Evolutionary conservation across 371 early-diverging fungal genomes (phyloP).

Genomic region (Synchytrium microbalum): DNA sequence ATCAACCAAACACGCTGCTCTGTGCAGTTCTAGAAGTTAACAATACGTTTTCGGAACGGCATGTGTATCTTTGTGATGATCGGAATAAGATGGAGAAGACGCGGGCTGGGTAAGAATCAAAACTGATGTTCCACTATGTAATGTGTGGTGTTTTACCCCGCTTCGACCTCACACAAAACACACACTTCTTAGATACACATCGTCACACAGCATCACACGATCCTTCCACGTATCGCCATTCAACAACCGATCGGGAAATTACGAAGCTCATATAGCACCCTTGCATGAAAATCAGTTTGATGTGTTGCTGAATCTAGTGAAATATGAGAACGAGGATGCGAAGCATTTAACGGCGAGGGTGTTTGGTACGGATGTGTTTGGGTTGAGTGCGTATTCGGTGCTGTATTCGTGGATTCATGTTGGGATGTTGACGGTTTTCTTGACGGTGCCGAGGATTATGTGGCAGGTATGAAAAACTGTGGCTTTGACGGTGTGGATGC

Average conservation of each 20-base stretch:
- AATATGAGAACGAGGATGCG: conserved; percentile 15
- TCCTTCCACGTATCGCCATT: conserved; percentile 53
- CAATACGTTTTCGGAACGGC: conserved; percentile 52
- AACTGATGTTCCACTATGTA: conserved; percentile 3
- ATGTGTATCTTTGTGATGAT: conserved; percentile 37
- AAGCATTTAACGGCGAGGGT: conserved; percentile 31
- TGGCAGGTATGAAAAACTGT: too few relatives aligned
- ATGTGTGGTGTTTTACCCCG: neutral
- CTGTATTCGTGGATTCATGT: conserved; percentile 13
- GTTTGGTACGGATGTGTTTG: conserved; percentile 17
- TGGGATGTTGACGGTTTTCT: conserved; percentile 40
- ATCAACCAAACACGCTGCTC: conserved; percentile 9
- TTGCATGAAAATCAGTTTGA: conserved; percentile 14
- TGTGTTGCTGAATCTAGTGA: conserved; percentile 23
- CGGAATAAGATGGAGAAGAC: conserved; percentile 5
- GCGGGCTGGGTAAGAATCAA: conserved; percentile 22
- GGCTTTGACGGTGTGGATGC: too few relatives aligned
- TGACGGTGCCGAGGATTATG: conserved; percentile 48
- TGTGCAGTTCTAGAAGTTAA: conserved; percentile 42
- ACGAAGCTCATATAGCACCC: conserved; percentile 24
- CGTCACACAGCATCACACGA: conserved; percentile 25
- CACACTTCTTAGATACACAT: conserved; percentile 19
- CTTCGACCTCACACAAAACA: neutral
- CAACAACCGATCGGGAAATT: conserved; percentile 46
- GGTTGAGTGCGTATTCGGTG: conserved; percentile 15